These are phyloP conservation scores for Fusarium veterinarium DNA, from an alignment of 2,329 filamentous ascomycete species.

Conservation along the genomic window DNA sequence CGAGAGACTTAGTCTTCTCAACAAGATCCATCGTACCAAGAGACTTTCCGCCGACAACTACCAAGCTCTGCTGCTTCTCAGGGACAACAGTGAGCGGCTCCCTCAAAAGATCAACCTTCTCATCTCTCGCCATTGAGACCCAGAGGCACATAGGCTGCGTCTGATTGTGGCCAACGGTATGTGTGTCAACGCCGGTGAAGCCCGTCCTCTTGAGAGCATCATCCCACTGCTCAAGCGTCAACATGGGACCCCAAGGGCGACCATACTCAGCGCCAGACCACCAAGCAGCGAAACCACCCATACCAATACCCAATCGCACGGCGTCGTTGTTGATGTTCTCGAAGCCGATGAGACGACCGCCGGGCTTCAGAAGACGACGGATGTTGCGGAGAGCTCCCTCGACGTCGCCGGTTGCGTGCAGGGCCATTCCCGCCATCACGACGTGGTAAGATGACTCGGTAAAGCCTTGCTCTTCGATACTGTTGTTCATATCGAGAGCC, in stretches of 20 bases:
- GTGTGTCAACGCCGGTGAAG: conserved; percentile 22
- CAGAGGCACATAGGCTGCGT: conserved; percentile 9
- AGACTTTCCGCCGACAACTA: neutral
- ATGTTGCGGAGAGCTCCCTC: neutral
- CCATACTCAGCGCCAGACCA: conserved; percentile 23
- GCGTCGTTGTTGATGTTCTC: conserved; percentile 12
- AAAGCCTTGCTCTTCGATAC: conserved; percentile 1
- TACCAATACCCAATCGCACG: neutral
- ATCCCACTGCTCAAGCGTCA: conserved; percentile 22
- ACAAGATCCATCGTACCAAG: neutral
- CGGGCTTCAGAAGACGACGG: conserved; percentile 3
- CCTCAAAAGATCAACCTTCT: neutral
- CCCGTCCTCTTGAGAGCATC: conserved; percentile 3
- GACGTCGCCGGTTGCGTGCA: neutral
- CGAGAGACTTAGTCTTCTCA: neutral
- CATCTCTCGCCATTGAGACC: conserved; percentile 3
- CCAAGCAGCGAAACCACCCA: conserved; percentile 25
- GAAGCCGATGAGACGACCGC: conserved; percentile 5
- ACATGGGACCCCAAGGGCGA: conserved; percentile 4
- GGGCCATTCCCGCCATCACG: neutral
- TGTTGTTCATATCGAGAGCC: conserved; percentile 4
- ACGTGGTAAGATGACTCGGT: conserved; percentile 7
- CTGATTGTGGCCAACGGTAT: conserved; percentile 4
- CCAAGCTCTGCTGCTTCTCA: neutral
- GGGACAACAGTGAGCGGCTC: neutral